phyloP scores from a whole-genome alignment of 1,139 yeast species.

The Scheffersomyces titani region DNA sequence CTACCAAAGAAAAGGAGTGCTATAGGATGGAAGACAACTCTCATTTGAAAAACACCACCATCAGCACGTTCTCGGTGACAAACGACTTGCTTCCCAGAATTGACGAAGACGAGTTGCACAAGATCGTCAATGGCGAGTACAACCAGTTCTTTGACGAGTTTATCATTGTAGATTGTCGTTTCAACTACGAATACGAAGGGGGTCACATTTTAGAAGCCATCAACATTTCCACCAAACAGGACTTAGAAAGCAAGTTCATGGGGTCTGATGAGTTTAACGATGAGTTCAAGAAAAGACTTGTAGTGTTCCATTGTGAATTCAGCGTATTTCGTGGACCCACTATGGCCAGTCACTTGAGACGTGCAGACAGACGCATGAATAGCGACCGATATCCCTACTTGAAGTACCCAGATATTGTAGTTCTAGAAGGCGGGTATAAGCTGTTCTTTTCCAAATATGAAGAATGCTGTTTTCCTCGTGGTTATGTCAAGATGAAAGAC shows the following conservation, averaged over 20 bases:
- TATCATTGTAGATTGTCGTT: conserved; percentile 81
- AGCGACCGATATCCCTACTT: conserved; percentile 76
- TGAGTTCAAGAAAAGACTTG: conserved; percentile 37
- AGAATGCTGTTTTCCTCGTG: conserved; percentile 67
- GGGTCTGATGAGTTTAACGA: conserved; percentile 6
- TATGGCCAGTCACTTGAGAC: conserved; percentile 84
- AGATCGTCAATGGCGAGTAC: conserved; percentile 61
- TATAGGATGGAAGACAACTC: conserved; percentile 38
- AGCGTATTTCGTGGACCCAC: conserved; percentile 91
- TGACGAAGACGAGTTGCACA: conserved; percentile 60
- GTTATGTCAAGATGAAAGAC: conserved; percentile 88
- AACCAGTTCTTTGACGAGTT: conserved; percentile 58
- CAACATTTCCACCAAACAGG: conserved; percentile 71
- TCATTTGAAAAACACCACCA: conserved; percentile 37
- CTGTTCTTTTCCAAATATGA: conserved; percentile 62
- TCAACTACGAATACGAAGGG: conserved; percentile 87
- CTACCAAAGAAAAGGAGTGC: conserved; percentile 36
- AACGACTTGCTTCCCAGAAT: conserved; percentile 79
- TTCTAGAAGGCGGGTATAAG: conserved; percentile 90
- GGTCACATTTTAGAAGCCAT: conserved; percentile 89
- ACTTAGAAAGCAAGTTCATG: conserved; percentile 56
- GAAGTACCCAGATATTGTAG: conserved; percentile 83
- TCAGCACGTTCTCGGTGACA: conserved; percentile 48
- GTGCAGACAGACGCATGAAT: conserved; percentile 76
- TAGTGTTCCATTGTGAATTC: conserved; percentile 93